phyloP scores from a whole-genome alignment of 768 basidiomycete genomes.

The Jaapia argillacea region DNA sequence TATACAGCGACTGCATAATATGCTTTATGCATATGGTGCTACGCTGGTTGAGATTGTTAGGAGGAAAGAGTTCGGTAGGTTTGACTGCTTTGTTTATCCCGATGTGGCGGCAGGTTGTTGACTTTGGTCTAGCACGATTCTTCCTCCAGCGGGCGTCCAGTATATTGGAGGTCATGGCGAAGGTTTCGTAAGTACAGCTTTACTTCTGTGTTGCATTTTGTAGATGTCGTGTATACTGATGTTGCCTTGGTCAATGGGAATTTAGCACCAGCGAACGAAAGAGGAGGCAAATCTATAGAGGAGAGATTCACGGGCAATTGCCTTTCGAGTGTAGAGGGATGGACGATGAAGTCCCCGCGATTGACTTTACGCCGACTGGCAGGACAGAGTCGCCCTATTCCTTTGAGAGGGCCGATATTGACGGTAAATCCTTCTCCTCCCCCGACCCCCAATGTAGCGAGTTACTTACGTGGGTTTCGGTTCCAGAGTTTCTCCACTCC shows the following conservation, averaged over 20 bases:
- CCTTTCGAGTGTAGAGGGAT: slow-evolving; percentile 81
- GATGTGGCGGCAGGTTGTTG: background rate
- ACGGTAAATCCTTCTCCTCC: slow-evolving; percentile 49
- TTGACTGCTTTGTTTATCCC: background rate
- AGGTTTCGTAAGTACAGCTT: slow-evolving; percentile 57
- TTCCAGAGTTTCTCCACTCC: slow-evolving; percentile 46
- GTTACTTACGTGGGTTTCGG: no score
- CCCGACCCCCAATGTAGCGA: no score
- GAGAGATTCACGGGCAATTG: slow-evolving; percentile 75
- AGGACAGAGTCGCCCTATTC: slow-evolving; percentile 53
- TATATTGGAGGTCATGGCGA: slow-evolving; percentile 81
- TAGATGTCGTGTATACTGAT: background rate
- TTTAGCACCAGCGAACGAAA: slow-evolving; percentile 66
- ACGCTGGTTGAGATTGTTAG: slow-evolving; percentile 87
- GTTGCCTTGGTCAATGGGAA: no score
- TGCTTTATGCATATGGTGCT: slow-evolving; percentile 88
- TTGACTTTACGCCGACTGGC: slow-evolving; percentile 72
- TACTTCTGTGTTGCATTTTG: background rate
- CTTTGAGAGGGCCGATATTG: slow-evolving; percentile 59
- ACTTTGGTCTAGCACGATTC: slow-evolving; percentile 48
- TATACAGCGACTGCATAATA: slow-evolving; percentile 77
- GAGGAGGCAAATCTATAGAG: slow-evolving; percentile 75
- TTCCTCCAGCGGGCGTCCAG: slow-evolving; percentile 75
- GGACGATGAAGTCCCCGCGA: slow-evolving; percentile 67
- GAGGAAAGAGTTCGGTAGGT: slow-evolving; percentile 79